Base-by-base conservation (phyloP, 1,284 basidiomycete genomes). In the Heterobasidion parviporum region DNA sequence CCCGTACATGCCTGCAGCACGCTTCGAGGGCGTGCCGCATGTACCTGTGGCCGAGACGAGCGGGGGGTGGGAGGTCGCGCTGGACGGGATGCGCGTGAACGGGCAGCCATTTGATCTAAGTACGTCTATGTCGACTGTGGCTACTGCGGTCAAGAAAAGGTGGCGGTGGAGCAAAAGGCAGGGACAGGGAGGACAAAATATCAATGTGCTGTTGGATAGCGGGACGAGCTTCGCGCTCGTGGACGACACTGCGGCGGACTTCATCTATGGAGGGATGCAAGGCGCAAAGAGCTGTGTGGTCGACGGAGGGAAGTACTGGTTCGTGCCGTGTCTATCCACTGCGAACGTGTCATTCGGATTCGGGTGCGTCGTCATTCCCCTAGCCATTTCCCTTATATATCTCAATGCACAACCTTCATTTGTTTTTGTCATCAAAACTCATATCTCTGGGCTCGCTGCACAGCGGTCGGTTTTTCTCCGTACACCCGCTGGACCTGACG, bases 191-290 rank as follows among this genome's bases (percentile, higher is more conserved):
- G 26, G 26, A 5, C 26, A 26, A 26, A 26, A 26, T 26, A 26
- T 26, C 26, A 26, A 26, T 26, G 26, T 26, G 6, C 14, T 44
- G 14, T 45, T 54, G 44, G 53, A 54, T 33, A 54, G 53, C 16
- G 53, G 53, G 14, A 54, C 53, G 16, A 54, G 53, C 45, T 36
- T 54, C 9, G 53, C 53, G 53, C n/a, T 54, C 32, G 45, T 54
- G 15, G 15, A 41, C 10, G 16, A 16, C 14, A 20, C 44, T 10
- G 8, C 35, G 33, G 26, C 53, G 15, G 26, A 54, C 18, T 48
- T 54, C 16, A 47, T 54, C 6, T 54, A 54, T 33, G 16, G 33
- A 8, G 10, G 18, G 9, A 48, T 54, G 6, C 33, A 20, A 8
- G 53, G 53, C 33, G 53, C 53, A 16, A 54, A 48, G 33, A 20